Percentiles rank a stretch among this genome's conserved stretches.
Evolutionary conservation across 495 filamentous ascomycete species (phyloP).

Genomic region (Penicillium pancosmium): DNA sequence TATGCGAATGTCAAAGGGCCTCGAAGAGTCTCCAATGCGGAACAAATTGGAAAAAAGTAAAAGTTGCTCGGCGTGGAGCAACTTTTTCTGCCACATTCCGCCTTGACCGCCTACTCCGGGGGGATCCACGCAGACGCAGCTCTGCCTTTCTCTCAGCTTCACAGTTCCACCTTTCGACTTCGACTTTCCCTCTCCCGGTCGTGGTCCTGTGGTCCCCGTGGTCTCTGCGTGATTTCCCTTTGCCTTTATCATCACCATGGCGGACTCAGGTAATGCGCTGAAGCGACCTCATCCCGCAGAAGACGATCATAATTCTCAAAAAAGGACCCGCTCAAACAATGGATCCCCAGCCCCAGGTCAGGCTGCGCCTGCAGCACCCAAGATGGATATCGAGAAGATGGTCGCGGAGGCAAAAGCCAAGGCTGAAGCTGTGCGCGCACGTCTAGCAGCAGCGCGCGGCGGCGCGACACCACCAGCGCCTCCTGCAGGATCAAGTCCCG

Average conservation of each 20-base stretch:
- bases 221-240: no score
- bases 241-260: constrained; percentile 40
- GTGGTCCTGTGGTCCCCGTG: no score
- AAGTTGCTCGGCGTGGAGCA: constrained; percentile 20
- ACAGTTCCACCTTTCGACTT: neutral
- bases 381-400: constrained; percentile 61
- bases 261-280: constrained; percentile 52
- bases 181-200: neutral
- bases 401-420: constrained; percentile 65
- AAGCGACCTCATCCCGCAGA: constrained; percentile 64
- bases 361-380: constrained; percentile 39
- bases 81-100: constrained; percentile 34
- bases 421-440: constrained; percentile 61
- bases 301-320: constrained; percentile 55
- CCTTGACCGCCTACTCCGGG: constrained; percentile 24
- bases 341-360: constrained; percentile 54
- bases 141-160: neutral
- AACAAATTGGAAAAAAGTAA: constrained; percentile 22
- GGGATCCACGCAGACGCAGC: neutral
- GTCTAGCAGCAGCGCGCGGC: constrained; percentile 50
- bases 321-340: constrained; percentile 61
- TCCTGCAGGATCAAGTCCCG: constrained; percentile 36
- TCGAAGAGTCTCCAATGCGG: constrained; percentile 25
- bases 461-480: constrained; percentile 34
- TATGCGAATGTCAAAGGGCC: constrained; percentile 35